A percentile compares a stretch with the other conserved stretches of the same genome.
Evolutionary conservation across 768 basidiomycete species (phyloP).

Genomic region (Lactarius vividus): DNA sequence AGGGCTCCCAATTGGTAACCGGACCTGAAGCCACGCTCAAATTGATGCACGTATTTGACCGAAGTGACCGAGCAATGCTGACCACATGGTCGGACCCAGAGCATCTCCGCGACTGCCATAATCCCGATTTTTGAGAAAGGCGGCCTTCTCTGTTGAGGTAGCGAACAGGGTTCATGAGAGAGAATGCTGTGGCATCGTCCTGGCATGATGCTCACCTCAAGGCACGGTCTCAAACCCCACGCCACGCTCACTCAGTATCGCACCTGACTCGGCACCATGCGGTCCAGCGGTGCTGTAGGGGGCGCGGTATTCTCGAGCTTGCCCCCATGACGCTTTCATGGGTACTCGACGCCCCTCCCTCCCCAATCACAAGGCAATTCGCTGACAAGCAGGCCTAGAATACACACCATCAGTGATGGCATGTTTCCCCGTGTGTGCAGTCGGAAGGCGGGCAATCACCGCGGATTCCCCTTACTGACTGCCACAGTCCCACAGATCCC

Average conservation of each 20-base stretch:
- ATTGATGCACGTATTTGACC: not conserved
- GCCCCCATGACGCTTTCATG: not conserved
- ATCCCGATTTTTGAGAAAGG: not conserved
- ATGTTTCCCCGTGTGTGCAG: not conserved
- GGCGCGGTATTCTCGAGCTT: not conserved
- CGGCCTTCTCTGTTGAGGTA: not conserved
- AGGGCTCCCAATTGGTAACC: not conserved
- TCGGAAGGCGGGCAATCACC: not conserved
- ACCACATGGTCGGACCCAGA: not conserved
- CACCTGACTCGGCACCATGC: not conserved
- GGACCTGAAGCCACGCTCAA: not conserved
- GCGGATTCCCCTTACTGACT: not conserved
- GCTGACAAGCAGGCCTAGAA: not conserved
- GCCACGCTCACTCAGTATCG: not conserved
- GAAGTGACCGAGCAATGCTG: not conserved
- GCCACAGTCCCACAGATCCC: not conserved
- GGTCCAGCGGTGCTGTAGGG: too few species aligned
- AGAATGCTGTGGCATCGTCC: not conserved
- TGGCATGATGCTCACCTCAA: not conserved
- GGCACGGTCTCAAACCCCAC: too few species aligned
- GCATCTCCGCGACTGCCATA: not conserved
- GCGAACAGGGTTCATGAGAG: not conserved
- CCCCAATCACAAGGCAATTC: not conserved
- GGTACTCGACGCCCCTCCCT: too few species aligned
- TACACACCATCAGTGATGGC: not conserved